Base-by-base conservation (phyloP, 805 yeast genomes). In the Metschnikowia hibisci region DNA sequence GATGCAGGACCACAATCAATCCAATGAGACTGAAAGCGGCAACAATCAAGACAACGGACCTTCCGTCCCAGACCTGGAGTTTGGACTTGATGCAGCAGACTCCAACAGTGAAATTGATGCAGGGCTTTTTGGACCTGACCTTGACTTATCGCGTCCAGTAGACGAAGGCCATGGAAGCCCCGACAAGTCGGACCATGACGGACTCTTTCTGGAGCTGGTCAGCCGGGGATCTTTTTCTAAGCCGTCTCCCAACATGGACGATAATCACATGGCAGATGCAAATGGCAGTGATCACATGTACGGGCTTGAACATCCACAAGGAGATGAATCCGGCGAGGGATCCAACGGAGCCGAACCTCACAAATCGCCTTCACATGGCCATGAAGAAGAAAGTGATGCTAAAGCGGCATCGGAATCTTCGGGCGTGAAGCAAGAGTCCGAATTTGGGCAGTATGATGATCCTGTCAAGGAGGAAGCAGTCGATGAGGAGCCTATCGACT, bases 401-500 rank as follows among this genome's bases (percentile, higher is more conserved):
- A 20, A 20, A 20, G 23, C 23, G 23, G 23, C 4, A 20, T 8
- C 23, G 3, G 23, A 20, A 20, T 6, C 23, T 8, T 6, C 5
- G 23, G 23, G 23, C 4, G 23, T 3, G 23, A 20, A 20, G 23
- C 23, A 20, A 20, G 23, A 20, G 23, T 20, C 23, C 23, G 23
- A 20, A 6, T 20, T 20, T 20, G 23, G 23, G 8, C 23, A 20
- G 7, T 20, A 20, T 20, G 23, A 20, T 20, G 23, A 20, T 20
- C 14, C 8, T 10, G 15, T 13, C 20, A 23, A 34, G 11, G 32
- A 27, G 3, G 39, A 10, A 8, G 16, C 11, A 6, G 15, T 31
- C 35, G 41, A 30, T 6, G 14, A 29, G 7, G 34, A 20, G 16
- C 33, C 43, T 6, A 40, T 46, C n/a, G 44, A 48, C 30, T 32